Evolutionary conservation across 169 alveolate species (phyloP), one percentile per base, ranked within the genome.

Genomic region (Plasmodium blacklocki): DNA sequence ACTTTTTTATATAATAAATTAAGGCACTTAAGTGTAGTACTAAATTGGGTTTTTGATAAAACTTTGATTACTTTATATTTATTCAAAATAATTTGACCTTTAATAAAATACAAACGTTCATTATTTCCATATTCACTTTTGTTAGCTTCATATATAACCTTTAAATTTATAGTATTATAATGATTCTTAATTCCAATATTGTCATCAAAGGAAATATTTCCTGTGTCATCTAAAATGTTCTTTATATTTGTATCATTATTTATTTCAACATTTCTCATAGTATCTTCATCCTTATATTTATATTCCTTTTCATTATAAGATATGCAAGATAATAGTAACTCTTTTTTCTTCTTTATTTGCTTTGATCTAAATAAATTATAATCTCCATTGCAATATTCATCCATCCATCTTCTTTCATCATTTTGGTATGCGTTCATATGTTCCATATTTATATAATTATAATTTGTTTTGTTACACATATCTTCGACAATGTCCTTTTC

Each of bases 111-210:
- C 88, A 97, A 95, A 39, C 96, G 98, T 75, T 95, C 96, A 0
- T 97, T 93, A 68, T 95, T 97, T 73, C 95, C 97, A 85, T 95
- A 96, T 2, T 98, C 99, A 12, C 97, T 95, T 88, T 96, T 95
- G 70, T 97, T 98, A 49, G 96, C 94, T 91, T 97, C 98, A 74
- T 95, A 96, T 7, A 97, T 95, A 23, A 97, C 96, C 92, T 95
- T 95, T 71, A 97, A 83, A 66, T 96, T 94, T 76, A 94, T 95
- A 80, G 95, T 91, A 74, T 97, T 98, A 76, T 96, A 95, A 60
- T 92, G 93, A 71, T 78, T 29, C 47, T 71, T 26, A 73, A 23
- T 72, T 47, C 45, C 23, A 91, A 63, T 85, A 47, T 85, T 54
- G 9, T 32, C 56, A 29, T 59, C 74, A 9, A 39, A 19, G 70